These are phyloP conservation scores for Athelia sp. DNA, from an alignment of 1,284 basidiomycete genomes.

Conservation along the genomic window DNA sequence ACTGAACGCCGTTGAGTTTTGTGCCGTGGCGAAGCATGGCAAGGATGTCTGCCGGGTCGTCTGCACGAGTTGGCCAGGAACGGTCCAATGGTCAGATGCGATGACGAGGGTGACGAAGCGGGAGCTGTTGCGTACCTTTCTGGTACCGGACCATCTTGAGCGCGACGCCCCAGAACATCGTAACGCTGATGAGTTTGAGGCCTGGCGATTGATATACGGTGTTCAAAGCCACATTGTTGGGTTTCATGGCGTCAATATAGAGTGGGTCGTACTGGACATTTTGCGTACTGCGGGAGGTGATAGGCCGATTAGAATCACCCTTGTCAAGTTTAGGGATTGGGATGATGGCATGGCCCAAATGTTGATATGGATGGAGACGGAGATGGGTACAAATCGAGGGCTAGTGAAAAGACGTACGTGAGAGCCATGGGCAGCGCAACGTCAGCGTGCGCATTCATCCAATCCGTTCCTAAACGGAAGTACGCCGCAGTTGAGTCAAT, in stretches of 20 bases:
- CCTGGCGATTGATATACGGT: conserved; percentile 53
- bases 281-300: conserved; percentile 10
- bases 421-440: conserved; percentile 55
- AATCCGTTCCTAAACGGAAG: conserved; percentile 54
- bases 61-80: conserved; percentile 43
- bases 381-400: conserved; percentile 1
- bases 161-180: conserved; percentile 63
- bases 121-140: conserved; percentile 25
- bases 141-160: conserved; percentile 65
- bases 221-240: conserved; percentile 45
- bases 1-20: conserved; percentile 40
- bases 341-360: too few relatives aligned
- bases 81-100: background rate
- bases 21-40: conserved; percentile 45
- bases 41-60: conserved; percentile 35
- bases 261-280: conserved; percentile 53
- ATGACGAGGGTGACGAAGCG: background rate
- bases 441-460: conserved; percentile 71
- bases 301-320: conserved; percentile 1
- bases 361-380: background rate
- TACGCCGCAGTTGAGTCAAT: conserved; percentile 45
- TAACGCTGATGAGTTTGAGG: conserved; percentile 52
- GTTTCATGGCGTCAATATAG: conserved; percentile 42
- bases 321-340: background rate
- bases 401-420: conserved; percentile 40